Conservation (phyloP, 1,284 basidiomycete genomes). For the Gymnopus androsaceus region DNA sequence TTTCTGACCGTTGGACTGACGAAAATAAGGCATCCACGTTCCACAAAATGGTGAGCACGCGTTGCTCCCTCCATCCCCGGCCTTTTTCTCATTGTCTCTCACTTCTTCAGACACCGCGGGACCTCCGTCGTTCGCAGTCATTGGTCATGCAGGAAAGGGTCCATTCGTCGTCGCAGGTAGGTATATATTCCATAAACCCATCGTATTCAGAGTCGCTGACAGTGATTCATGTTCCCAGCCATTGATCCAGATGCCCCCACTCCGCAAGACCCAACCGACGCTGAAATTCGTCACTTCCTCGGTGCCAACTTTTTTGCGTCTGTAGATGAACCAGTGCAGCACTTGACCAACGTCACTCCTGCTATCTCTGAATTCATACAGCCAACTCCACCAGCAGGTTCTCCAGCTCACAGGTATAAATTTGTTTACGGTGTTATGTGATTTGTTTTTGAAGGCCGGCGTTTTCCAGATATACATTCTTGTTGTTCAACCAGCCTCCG, state of each 20-base stretch:
- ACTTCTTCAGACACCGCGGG: constrained; percentile 40
- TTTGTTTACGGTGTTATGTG: not conserved
- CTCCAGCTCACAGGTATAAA: constrained; percentile 52
- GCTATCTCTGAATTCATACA: constrained; percentile 47
- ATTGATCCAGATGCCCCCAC: constrained; percentile 57
- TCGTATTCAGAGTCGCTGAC: too few species aligned
- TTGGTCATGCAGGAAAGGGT: constrained; percentile 30
- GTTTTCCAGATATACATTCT: constrained; percentile 41
- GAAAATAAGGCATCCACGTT: too few species aligned
- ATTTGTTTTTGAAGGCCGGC: constrained; percentile 11
- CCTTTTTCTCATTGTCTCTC: not conserved
- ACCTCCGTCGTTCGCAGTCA: constrained; percentile 41
- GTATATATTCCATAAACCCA: too few species aligned
- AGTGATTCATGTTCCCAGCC: too few species aligned
- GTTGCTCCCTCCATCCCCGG: too few species aligned
- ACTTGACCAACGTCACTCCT: constrained; percentile 42
- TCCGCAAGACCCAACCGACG: constrained; percentile 43
- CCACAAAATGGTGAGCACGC: not conserved
- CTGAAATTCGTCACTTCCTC: constrained; percentile 56
- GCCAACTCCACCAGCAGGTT: constrained; percentile 54
- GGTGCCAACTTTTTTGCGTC: constrained; percentile 37
- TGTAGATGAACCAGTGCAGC: constrained; percentile 13
- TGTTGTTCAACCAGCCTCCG: constrained; percentile 47
- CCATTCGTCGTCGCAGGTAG: constrained; percentile 52
- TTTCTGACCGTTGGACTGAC: not conserved